phyloP scores from a whole-genome alignment of 2,329 filamentous ascomycete genomes.

The Coniella lustricola region DNA sequence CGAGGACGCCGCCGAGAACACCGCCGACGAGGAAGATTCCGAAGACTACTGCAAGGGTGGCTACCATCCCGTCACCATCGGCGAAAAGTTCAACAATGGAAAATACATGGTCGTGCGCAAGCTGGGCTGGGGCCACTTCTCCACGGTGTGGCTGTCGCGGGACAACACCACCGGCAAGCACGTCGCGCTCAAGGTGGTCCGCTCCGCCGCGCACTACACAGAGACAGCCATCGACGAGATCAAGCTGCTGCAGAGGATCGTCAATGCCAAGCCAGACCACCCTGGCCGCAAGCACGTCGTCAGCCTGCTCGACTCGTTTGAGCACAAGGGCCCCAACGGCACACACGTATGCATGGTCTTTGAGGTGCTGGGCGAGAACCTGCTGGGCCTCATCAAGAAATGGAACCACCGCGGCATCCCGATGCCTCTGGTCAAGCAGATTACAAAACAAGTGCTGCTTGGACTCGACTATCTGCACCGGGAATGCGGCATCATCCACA shows the following conservation, averaged over 20 bases:
- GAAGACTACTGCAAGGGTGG: slow-evolving; percentile 99
- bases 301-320: slow-evolving; percentile 91
- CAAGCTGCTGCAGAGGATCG: slow-evolving; percentile 94
- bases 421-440: slow-evolving; percentile 94
- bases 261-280: slow-evolving; percentile 89
- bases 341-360: slow-evolving; percentile 99
- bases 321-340: slow-evolving; percentile 94
- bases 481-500: slow-evolving; percentile 98
- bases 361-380: slow-evolving; percentile 91
- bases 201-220: slow-evolving; percentile 95
- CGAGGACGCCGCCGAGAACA: slow-evolving; percentile 82
- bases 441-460: slow-evolving; percentile 94
- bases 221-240: slow-evolving; percentile 99
- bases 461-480: slow-evolving; percentile 94
- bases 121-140: slow-evolving; percentile 97
- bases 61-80: slow-evolving; percentile 90
- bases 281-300: slow-evolving; percentile 93
- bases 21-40: slow-evolving; percentile 95
- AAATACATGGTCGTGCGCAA: slow-evolving; percentile 96
- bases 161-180: slow-evolving; percentile 89
- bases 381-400: slow-evolving; percentile 90
- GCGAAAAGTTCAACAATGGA: slow-evolving; percentile 95
- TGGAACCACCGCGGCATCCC: slow-evolving; percentile 98
- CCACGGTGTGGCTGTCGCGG: slow-evolving; percentile 80
- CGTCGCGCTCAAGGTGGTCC: slow-evolving; percentile 94